A percentile compares a stretch with the other conserved stretches of the same genome.
Evolutionary conservation across 2,329 filamentous ascomycete genomes (phyloP).

Genomic region (Fusarium fujikuroi): DNA sequence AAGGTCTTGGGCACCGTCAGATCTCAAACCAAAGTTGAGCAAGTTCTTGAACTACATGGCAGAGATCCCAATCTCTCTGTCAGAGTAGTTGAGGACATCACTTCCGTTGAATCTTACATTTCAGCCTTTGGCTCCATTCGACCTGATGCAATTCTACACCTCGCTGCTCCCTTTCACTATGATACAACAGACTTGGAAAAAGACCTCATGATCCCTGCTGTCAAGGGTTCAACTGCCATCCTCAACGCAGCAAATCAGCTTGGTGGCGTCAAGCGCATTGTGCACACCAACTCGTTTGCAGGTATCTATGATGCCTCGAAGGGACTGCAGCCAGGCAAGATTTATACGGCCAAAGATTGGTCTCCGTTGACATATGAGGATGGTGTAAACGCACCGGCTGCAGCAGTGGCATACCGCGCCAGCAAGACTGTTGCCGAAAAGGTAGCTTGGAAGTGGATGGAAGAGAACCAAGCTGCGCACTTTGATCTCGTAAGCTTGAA

Average conservation of each 20-base stretch:
- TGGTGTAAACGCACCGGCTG: conserved; percentile 1
- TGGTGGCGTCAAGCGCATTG: background rate
- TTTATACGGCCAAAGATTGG: conserved; percentile 6
- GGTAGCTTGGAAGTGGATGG: conserved; percentile 13
- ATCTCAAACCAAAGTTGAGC: background rate
- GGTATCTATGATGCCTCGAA: conserved; percentile 10
- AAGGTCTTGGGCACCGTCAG: conserved; percentile 1
- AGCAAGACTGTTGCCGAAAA: conserved; percentile 7
- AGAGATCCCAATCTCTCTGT: conserved; percentile 5
- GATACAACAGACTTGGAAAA: background rate
- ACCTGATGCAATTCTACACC: conserved; percentile 7
- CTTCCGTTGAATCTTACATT: background rate
- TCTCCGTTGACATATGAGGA: conserved; percentile 4
- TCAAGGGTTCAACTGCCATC: conserved; percentile 7
- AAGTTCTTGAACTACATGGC: background rate
- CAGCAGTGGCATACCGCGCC: background rate
- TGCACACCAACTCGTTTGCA: conserved; percentile 14
- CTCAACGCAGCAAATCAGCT: background rate
- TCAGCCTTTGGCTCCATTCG: background rate
- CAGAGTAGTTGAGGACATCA: background rate
- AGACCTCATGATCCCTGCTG: conserved; percentile 5
- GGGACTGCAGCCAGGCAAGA: background rate
- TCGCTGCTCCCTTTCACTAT: conserved; percentile 5
- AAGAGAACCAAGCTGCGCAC: background rate
- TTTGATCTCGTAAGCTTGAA: conserved; percentile 9